A percentile compares a stretch with the other conserved stretches of the same genome.
phyloP scores from a whole-genome alignment of 1,284 basidiomycete species.

The Schizopora paradoxa region DNA sequence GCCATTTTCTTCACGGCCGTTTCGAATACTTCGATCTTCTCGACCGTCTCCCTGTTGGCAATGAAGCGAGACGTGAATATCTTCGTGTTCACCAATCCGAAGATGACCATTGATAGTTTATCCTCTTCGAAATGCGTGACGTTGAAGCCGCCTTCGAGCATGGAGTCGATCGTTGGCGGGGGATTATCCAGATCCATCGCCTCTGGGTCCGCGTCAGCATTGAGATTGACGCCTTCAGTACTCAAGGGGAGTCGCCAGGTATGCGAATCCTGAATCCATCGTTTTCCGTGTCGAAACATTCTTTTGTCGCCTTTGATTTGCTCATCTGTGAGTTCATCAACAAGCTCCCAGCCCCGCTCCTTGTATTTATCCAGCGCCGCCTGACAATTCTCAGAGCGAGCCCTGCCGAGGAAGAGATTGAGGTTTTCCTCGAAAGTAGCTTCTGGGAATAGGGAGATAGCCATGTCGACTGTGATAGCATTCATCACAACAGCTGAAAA shows the following conservation, averaged over 20 bases:
- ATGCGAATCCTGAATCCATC: constrained; percentile 4
- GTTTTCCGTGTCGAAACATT: constrained; percentile 9
- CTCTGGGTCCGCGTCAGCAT: too few species aligned
- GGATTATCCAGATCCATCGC: too few species aligned
- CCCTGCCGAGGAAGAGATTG: background rate
- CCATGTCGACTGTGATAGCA: background rate
- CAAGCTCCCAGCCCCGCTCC: background rate
- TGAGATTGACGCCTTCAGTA: background rate
- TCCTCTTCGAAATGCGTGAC: too few species aligned
- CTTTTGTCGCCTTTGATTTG: too few species aligned
- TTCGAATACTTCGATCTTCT: too few species aligned
- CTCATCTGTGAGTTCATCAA: background rate
- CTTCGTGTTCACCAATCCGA: too few species aligned
- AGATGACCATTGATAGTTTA: too few species aligned
- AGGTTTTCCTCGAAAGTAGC: background rate
- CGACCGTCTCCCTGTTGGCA: too few species aligned
- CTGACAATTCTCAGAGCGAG: background rate
- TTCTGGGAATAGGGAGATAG: background rate
- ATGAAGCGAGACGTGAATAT: too few species aligned
- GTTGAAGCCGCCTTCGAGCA: too few species aligned
- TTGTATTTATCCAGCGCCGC: background rate
- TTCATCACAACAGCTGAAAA: background rate
- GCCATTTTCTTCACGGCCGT: too few species aligned
- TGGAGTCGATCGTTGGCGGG: too few species aligned
- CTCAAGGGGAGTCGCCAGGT: constrained; percentile 9